Conservation (phyloP, 345 rosid genomes). For the Camelina hispida region DNA sequence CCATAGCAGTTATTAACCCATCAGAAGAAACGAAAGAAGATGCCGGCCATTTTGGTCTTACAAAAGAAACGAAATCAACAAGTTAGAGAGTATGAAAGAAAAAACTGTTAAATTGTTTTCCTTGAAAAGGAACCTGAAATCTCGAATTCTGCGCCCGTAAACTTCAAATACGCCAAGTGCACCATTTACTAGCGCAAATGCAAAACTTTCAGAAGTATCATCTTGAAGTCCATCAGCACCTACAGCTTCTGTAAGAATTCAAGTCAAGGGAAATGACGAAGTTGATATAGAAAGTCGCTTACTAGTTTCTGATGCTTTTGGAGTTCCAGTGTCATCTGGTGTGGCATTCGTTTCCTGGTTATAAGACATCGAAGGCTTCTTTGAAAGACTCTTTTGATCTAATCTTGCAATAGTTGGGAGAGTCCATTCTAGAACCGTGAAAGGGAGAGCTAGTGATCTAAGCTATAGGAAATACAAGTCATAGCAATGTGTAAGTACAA, state of each 20-base stretch:
- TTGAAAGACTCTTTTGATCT: slow-evolving; percentile 55
- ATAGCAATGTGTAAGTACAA: slow-evolving; percentile 55
- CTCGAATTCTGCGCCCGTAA: slow-evolving; percentile 84
- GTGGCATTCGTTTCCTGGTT: slow-evolving; percentile 45
- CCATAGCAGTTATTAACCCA: slow-evolving; percentile 87
- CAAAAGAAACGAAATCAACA: slow-evolving; percentile 41
- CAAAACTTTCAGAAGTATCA: slow-evolving; percentile 79
- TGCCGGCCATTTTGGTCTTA: slow-evolving; percentile 92
- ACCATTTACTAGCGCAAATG: slow-evolving; percentile 89
- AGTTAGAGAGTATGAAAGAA: background rate
- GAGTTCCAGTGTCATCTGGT: slow-evolving; percentile 54
- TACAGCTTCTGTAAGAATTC: slow-evolving; percentile 45
- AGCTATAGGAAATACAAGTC: slow-evolving; percentile 71
- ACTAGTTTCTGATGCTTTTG: slow-evolving; percentile 65
- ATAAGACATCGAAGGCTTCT: slow-evolving; percentile 50
- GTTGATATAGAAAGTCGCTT: slow-evolving; percentile 33
- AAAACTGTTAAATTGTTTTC: background rate
- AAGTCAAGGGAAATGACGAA: slow-evolving; percentile 7
- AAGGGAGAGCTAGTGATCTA: slow-evolving; percentile 98
- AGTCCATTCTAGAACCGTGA: slow-evolving; percentile 95
- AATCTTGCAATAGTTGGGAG: slow-evolving; percentile 82
- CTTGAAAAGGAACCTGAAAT: slow-evolving; percentile 62
- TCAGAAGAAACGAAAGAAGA: slow-evolving; percentile 80
- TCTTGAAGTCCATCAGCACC: slow-evolving; percentile 64
- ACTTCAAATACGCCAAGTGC: slow-evolving; percentile 96